Base-by-base conservation (phyloP, 2,329 filamentous ascomycete genomes). In the Setomelanomma holmii region DNA sequence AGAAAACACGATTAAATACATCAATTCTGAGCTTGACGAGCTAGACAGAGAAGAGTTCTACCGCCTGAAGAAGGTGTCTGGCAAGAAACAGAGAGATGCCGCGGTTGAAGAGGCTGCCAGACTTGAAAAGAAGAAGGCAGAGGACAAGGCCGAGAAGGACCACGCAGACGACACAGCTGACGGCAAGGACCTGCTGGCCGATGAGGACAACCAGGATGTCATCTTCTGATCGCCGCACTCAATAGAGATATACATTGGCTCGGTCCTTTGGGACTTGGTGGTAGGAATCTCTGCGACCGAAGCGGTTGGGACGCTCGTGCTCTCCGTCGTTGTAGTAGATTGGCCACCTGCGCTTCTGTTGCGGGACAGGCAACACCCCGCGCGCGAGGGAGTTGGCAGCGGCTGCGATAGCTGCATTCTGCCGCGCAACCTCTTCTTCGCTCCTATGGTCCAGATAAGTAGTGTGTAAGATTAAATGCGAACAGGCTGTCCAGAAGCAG, bases 1-100 rank as follows among this genome's bases (percentile, higher is more conserved):
- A 12, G 95, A 99, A 75, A 99, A 98, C 71, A 99, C 95, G n/a
- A 99, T 99, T 81, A 97, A 96, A 79, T 99, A 98, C 72, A 98
- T 98, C 83, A 98, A 98, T 79, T 96, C 93, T 1, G 95, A 99
- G 75, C 85, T 99, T 14, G 95, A 99, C 72, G 95, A 99, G 78
- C 82, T 99, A 44, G 96, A 98, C 77, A 86, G 95, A 81, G 95
- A 98, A 75, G 95, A 99, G 74, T 99, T 99, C 76, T 99, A 97
- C 78, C 84, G 95, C 61, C 78, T 99, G 72, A 99, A 99, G 80
- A 99, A 99, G 82, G 83, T 95, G 72, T 89, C 89, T 69, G 86
- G 86, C 22, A 90, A 88, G 74, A 88, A 87, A 71, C 83, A 85
- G 60, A 73, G 80, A 53, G 79, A 79, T 30, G 76, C 75, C 35